Evolutionary conservation across 2,329 filamentous ascomycete genomes (phyloP), one percentile per base, ranked within the genome.

Genomic region (Penicillium sp.): DNA sequence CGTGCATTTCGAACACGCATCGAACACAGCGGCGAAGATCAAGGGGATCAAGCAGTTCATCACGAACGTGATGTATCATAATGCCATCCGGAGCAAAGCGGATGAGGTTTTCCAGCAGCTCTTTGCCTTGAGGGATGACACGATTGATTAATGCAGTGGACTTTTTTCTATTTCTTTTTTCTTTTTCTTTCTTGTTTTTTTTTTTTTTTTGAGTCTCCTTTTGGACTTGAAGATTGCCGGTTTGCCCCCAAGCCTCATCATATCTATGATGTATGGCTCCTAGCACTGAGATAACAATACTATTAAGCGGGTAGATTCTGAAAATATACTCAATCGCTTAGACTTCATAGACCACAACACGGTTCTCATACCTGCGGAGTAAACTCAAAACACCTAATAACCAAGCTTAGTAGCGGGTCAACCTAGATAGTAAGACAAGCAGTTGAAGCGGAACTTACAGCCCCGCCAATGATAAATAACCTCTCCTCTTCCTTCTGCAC

Each of bases 391-490:
- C 15, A 58, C 56, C 56, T 58, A 31, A 8, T 29, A n/a, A 13
- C 31, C 23, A 29, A 7, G 3, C 23, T 63, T 47, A 59, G 52
- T 44, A 21, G 9, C 41, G 26, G 21, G 9, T 44, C 31, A 19
- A 7, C 46, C 23, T 19, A 17, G 31, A 30, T 15, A 26, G 26
- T 6, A 26, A 26, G 26, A 45, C 9, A 6, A 17, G 21, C 9
- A 26, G 3, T 41, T 49, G 13, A 31, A 5, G 35, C 3, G 47
- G 49, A 31, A 74, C 78, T 65, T 69, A 98, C 94, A 48, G 93
- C 95, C n/a, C 95, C 96, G 1, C 95, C 95, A 73, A 99, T 95
- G 63, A 99, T 97, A 73, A 99, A 99, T 6, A 98, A 82, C 61
- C 95, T 84, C 78, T 98, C 93, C 77, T 98, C 94, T 78, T 99